Evolutionary conservation across 306 rosid species (phyloP), one percentile per base, ranked within the genome.

Genomic region (Inga laurina): DNA sequence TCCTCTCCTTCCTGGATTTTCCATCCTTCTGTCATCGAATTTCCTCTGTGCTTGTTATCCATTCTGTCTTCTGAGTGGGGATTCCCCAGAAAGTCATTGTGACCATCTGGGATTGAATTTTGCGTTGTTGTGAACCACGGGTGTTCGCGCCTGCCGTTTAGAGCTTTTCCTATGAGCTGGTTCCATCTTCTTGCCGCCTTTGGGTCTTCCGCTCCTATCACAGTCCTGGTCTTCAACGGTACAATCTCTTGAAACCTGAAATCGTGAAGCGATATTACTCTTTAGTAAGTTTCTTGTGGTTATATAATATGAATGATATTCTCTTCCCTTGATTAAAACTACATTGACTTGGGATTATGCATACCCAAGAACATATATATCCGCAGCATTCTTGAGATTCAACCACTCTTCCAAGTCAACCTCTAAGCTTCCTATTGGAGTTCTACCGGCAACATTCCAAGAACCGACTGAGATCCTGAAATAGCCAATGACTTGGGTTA

Each of bases 321-420:
- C 9, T 19, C 34, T 22, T 45, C 49, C 8, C 49, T 45, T 45
- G 13, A 45, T 45, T 49, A 14, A 49, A 49, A 49, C 54, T 49
- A 32, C 12, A 45, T 10, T 39, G n/a, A 76, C 21, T 22, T 2
- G 11, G 37, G 18, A 19, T 85, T 85, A 41, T 83, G 83, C 94
- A 70, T 87, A 96, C 99, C 99, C 99, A 61, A 96, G 93, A 87
- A 96, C 95, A 81, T 96, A 96, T 19, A 94, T 76, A 78, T 96
- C 99, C 21, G 98, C 97, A 12, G 92, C 92, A 74, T 91, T 95
- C 82, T 88, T 96, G 78, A 72, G 76, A 72, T 46, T 72, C 59
- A 72, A 12, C 76, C 76, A 72, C 7, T 72, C 76, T 0, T 72
- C n/a, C 59, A 72, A 46, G 15, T 72, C 76, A 72, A 24, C 39